phyloP scores from a whole-genome alignment of 2,329 filamentous ascomycete species.

The Hypoxylon sp. region DNA sequence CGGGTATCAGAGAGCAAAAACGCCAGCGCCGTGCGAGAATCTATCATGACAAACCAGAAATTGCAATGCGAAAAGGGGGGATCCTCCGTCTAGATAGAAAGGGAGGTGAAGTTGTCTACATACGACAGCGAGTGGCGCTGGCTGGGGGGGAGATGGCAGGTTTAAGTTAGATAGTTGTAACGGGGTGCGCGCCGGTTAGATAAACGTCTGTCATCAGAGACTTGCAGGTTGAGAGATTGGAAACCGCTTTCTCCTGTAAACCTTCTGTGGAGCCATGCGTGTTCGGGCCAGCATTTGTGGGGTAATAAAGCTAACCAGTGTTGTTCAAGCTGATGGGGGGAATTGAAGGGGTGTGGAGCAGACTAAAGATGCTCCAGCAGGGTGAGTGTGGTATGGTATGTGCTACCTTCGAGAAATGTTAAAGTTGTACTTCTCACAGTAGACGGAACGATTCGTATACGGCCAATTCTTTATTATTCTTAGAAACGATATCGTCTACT shows the following conservation, averaged over 20 bases:
- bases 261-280: conserved; percentile 38
- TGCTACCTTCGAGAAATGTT: conserved; percentile 12
- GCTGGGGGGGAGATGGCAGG: conserved; percentile 22
- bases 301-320: conserved; percentile 44
- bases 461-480: conserved; percentile 13
- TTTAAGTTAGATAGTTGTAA: conserved; percentile 43
- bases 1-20: conserved; percentile 51
- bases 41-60: conserved; percentile 51
- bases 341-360: conserved; percentile 17
- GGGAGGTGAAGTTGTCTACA: conserved; percentile 30
- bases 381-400: conserved; percentile 19
- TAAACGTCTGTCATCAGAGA: conserved; percentile 43
- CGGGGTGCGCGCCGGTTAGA: conserved; percentile 45
- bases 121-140: conserved; percentile 36
- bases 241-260: conserved; percentile 36
- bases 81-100: conserved; percentile 33
- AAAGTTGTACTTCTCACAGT: conserved; percentile 16
- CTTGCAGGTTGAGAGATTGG: conserved; percentile 39
- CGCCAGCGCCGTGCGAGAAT: conserved; percentile 45
- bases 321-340: conserved; percentile 38
- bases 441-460: conserved; percentile 12
- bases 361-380: conserved; percentile 18
- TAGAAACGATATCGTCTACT: conserved; percentile 4
- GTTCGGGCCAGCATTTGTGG: conserved; percentile 45
- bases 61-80: conserved; percentile 23